Conservation (phyloP, 1,284 basidiomycete species). For the Marasmius tenuissimus region DNA sequence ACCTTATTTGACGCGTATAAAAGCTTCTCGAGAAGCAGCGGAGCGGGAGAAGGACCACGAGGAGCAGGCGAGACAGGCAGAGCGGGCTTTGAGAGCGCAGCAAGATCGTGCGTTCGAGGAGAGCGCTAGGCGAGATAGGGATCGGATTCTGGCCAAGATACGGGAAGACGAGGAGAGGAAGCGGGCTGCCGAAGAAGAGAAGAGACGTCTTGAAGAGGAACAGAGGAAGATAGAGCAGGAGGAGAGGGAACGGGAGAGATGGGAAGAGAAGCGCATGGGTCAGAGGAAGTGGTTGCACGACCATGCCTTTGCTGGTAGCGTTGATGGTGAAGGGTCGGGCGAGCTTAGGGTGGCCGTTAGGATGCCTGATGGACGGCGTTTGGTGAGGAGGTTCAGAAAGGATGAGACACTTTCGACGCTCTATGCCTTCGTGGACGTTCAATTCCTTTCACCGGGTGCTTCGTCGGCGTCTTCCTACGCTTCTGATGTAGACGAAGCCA, state of each 20-base stretch:
- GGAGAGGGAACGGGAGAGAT: conserved; percentile 26
- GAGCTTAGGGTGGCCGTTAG: conserved; percentile 63
- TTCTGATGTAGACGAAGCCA: background rate
- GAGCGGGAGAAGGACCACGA: conserved; percentile 16
- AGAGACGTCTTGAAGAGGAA: conserved; percentile 25
- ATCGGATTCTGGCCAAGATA: conserved; percentile 57
- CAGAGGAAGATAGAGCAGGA: conserved; percentile 29
- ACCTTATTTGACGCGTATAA: conserved; percentile 71
- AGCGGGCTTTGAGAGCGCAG: conserved; percentile 73
- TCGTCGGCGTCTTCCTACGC: conserved; percentile 17
- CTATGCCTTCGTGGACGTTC: conserved; percentile 69
- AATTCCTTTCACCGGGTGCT: conserved; percentile 38
- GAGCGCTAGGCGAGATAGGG: conserved; percentile 67
- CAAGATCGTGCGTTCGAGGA: conserved; percentile 81
- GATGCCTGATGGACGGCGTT: conserved; percentile 62
- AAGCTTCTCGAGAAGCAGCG: conserved; percentile 30
- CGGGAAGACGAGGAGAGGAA: conserved; percentile 43
- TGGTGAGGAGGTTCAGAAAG: conserved; percentile 56
- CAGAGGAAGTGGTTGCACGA: conserved; percentile 17
- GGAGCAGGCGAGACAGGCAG: conserved; percentile 55
- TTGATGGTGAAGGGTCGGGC: conserved; percentile 24
- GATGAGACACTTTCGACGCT: conserved; percentile 56
- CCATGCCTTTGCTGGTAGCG: conserved; percentile 1
- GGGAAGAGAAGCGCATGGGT: conserved; percentile 40
- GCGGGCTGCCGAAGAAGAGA: conserved; percentile 26